These are phyloP conservation scores for Lavandula angustifolia DNA, from an alignment of 257 asterid species.

Conservation along the genomic window DNA sequence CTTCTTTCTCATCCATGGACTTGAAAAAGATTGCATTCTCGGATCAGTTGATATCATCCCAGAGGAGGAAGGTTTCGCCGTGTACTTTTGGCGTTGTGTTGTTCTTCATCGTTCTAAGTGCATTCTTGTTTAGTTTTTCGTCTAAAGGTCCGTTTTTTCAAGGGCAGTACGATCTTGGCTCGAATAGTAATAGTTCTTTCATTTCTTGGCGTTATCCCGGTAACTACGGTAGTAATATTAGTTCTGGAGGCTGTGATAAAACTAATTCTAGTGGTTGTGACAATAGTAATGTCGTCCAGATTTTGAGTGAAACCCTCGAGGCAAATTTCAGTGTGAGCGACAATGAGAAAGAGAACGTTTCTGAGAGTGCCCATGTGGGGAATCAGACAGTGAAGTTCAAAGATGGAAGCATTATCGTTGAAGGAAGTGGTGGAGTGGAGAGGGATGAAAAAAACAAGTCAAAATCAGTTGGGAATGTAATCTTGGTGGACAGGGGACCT, in stretches of 20 bases:
- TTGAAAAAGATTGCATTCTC: constrained; percentile 52
- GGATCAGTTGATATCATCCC: constrained; percentile 55
- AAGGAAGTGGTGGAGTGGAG: constrained; percentile 27
- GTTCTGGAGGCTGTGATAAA: constrained; percentile 29
- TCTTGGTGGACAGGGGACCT: constrained; percentile 26
- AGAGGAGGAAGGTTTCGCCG: constrained; percentile 62
- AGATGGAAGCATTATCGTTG: constrained; percentile 35
- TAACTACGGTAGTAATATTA: constrained; percentile 25
- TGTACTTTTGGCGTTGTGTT: constrained; percentile 52
- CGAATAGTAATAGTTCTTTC: constrained; percentile 32
- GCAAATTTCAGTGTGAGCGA: constrained; percentile 33
- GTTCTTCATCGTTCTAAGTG: constrained; percentile 50
- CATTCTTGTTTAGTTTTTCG: constrained; percentile 49
- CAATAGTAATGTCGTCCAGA: constrained; percentile 24
- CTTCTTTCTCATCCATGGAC: constrained; percentile 46
- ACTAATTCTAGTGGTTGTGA: constrained; percentile 26
- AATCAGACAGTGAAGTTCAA: constrained; percentile 35
- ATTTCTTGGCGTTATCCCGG: constrained; percentile 49
- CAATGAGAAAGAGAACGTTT: constrained; percentile 27
- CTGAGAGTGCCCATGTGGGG: constrained; percentile 37
- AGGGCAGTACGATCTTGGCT: constrained; percentile 43
- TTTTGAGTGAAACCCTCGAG: constrained; percentile 35
- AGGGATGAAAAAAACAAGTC: constrained; percentile 32
- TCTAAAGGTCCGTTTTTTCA: constrained; percentile 52
- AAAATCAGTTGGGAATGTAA: constrained; percentile 23